These are phyloP conservation scores for Forsythia viridissima DNA, from an alignment of 257 asterid genomes.

Conservation along the genomic window DNA sequence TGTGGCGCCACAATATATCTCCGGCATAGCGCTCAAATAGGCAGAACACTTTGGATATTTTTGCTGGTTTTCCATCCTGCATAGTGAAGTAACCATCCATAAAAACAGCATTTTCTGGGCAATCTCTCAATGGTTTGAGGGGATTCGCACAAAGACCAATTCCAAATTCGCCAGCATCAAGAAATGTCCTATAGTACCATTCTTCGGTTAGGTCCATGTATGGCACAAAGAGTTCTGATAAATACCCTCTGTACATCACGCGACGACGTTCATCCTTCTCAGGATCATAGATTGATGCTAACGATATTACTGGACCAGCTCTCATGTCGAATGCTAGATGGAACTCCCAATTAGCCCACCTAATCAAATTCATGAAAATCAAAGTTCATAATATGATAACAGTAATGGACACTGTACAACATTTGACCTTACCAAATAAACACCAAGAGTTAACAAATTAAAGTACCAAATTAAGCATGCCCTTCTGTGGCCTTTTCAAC, in stretches of 20 bases:
- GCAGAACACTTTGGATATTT: conserved; percentile 43
- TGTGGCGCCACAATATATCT: conserved; percentile 45
- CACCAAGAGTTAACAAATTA: too few species aligned
- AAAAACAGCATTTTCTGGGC: conserved; percentile 58
- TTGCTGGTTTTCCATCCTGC: conserved; percentile 50
- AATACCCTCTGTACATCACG: conserved; percentile 70
- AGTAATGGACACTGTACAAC: too few species aligned
- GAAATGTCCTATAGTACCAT: conserved; percentile 62
- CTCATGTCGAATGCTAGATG: conserved; percentile 67
- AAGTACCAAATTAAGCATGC: too few species aligned
- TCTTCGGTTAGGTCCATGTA: conserved; percentile 76
- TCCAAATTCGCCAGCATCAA: conserved; percentile 73
- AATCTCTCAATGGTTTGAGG: conserved; percentile 58
- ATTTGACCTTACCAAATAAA: too few species aligned
- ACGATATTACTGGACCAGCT: conserved; percentile 66
- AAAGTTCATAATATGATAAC: neutral
- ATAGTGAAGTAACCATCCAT: conserved; percentile 51
- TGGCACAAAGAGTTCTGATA: conserved; percentile 76
- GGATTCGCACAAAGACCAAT: conserved; percentile 52
- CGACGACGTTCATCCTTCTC: conserved; percentile 40
- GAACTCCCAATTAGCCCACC: conserved; percentile 75
- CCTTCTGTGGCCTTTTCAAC: too few species aligned
- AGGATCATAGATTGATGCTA: conserved; percentile 57
- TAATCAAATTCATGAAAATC: conserved; percentile 17
- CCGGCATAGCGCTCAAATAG: conserved; percentile 64